Evolutionary conservation across 352 stramenopile genomes (phyloP).

Genomic region (Phytophthora chlamydospora): DNA sequence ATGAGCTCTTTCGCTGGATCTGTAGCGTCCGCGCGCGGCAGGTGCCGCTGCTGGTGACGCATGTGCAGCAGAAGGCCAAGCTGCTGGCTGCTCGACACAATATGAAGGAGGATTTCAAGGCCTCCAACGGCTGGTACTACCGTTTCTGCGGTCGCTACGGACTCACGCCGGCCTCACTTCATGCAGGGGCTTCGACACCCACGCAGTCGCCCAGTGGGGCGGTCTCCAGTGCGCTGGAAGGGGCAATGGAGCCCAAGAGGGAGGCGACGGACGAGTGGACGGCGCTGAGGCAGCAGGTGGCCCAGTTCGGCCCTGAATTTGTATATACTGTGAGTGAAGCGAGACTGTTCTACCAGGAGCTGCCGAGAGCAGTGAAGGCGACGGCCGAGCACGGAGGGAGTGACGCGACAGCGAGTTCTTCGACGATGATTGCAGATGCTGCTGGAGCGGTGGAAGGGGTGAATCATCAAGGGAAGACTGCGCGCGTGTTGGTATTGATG

Average conservation of each 20-base stretch:
- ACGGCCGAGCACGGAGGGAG: not conserved
- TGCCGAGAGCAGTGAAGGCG: slow-evolving; percentile 32
- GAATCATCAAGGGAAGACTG: slow-evolving; percentile 22
- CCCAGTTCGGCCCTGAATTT: slow-evolving; percentile 42
- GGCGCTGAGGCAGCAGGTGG: slow-evolving; percentile 34
- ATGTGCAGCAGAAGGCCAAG: slow-evolving; percentile 67
- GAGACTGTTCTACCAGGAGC: slow-evolving; percentile 56
- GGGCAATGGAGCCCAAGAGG: slow-evolving; percentile 4
- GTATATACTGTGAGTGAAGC: slow-evolving; percentile 62
- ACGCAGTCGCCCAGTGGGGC: not conserved
- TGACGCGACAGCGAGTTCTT: not conserved
- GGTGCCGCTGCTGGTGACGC: slow-evolving; percentile 53
- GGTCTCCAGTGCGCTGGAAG: not conserved
- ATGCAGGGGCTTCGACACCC: slow-evolving; percentile 13
- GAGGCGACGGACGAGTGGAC: slow-evolving; percentile 29
- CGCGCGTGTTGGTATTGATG: slow-evolving; percentile 51
- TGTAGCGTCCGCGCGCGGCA: slow-evolving; percentile 51
- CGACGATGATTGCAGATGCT: slow-evolving; percentile 14
- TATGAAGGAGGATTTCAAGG: slow-evolving; percentile 56
- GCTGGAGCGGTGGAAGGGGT: slow-evolving; percentile 2
- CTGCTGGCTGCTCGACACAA: slow-evolving; percentile 46
- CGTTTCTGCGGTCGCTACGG: slow-evolving; percentile 76
- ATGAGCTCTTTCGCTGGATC: slow-evolving; percentile 76
- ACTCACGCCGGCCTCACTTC: slow-evolving; percentile 45
- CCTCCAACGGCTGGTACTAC: slow-evolving; percentile 83